A percentile compares a stretch with the other conserved stretches of the same genome.
Conservation (phyloP, 805 yeast genomes). For the Wickerhamiella spandovensis region DNA sequence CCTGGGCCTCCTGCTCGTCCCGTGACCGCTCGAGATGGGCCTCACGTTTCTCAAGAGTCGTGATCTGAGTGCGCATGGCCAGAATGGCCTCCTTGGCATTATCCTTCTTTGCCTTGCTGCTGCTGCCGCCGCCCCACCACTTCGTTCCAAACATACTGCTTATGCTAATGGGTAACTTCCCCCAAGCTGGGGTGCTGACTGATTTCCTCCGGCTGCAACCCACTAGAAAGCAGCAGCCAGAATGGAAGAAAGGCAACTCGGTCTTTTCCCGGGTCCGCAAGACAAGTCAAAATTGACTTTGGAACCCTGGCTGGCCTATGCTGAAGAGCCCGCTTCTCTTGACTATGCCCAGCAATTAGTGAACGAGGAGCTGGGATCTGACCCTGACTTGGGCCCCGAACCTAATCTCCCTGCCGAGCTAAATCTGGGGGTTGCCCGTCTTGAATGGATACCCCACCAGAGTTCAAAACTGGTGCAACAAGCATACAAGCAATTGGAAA, state of each 20-base stretch:
- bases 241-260: not conserved
- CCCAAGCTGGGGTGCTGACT: not conserved
- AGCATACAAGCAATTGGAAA: not conserved
- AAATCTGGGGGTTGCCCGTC: not conserved
- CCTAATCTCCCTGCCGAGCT: not conserved
- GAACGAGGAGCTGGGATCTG: not conserved
- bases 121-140: constrained; percentile 37
- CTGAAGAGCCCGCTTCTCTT: not conserved
- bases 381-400: not conserved
- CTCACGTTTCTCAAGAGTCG: constrained; percentile 73
- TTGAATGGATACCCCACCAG: not conserved
- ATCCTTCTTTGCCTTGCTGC: constrained; percentile 51
- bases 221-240: not conserved
- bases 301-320: not conserved
- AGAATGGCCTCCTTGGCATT: constrained; percentile 88
- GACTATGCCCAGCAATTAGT: not conserved
- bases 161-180: not conserved
- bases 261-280: not conserved
- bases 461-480: not conserved
- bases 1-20: constrained; percentile 63
- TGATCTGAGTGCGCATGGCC: constrained; percentile 76
- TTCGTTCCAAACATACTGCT: not conserved
- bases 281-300: not conserved
- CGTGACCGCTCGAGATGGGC: constrained; percentile 71
- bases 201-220: not conserved